Evolutionary conservation across 2,329 filamentous ascomycete species (phyloP), one percentile per base, ranked within the genome.

Genomic region (Fusarium citri): DNA sequence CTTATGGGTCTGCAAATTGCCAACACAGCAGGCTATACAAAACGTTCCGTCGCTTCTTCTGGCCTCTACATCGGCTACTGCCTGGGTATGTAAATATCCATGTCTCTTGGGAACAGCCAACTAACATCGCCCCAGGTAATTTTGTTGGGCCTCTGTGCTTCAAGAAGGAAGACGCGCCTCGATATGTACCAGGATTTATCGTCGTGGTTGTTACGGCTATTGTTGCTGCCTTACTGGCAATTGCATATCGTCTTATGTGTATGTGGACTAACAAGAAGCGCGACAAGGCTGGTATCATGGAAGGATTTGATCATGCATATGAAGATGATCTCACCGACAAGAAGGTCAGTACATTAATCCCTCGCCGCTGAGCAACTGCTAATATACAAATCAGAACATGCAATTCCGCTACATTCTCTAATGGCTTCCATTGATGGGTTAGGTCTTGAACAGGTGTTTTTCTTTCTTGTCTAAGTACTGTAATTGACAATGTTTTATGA

Each of bases 1-100:
- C 72, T 86, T 0, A 85, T 73, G 71, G 71, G 71, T 12, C 42
- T 59, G 2, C 71, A 73, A 41, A 72, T 88, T 79, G 83, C 84
- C 26, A 86, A 87, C 64, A 85, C 82, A 14, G 83, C 85, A 0
- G 85, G 85, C 3, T 86, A 86, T 55, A 86, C 85, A 0, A 86
- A 87, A 74, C 77, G 83, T 3, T 81, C 82, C 2, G 76, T 86
- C 2, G 81, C 81, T 3, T 83, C 83, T 1, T 84, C 83, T 4
- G 84, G 84, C 0, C 77, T 86, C 8, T 86, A 84, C 53, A 81
- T 86, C 22, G 85, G 84, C 2, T 86, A 86, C 67, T 86, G 84
- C 68, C 75, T 86, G 11, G 83, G 77, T 72, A 28, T n/a, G 69
- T 42, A 15, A 26, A 31, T 9, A 14, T n/a, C 15, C 6, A 18